Evolutionary conservation across 2,329 filamentous ascomycete genomes (phyloP), one percentile per base, ranked within the genome.

Genomic region (Fusarium pseudoanthophilum): DNA sequence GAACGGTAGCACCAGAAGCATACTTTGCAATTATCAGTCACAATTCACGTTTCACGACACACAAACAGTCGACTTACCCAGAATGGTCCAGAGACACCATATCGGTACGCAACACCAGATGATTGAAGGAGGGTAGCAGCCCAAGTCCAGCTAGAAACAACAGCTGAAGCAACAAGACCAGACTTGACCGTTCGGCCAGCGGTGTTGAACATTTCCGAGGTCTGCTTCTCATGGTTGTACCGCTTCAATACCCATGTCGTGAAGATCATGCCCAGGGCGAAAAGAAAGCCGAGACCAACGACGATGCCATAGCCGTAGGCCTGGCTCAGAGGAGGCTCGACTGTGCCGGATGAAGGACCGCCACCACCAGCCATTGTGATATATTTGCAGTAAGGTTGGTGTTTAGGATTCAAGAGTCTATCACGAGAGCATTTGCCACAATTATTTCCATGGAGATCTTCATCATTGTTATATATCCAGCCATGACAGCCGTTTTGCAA

Each of bases 101-200:
- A 95, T 71, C 90, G 86, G 81, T 97, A 97, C 70, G 93, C 93
- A 24, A 97, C 92, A n/a, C 91, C 89, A 2, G 93, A 92, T 4
- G 90, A 93, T 79, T 96, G 93, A 5, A 96, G 86, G 4, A 95
- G 85, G 0, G 93, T 96, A 28, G 93, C 94, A 1, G 94, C 94
- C 94, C 94, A 97, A 0, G 95, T 97, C 95, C 95, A 97, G 10
- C 92, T 95, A 21, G 92, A 95, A 7, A 97, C 94, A n/a, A 97
- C 95, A 21, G 94, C 95, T 10, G 93, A 93, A 16, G 93, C 93
- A 2, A 97, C 94, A 20, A 97, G 87, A 48, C 95, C 95, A 14
- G 93, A 95, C 80, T 97, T 97, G 74, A 97, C 93, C 3, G 93
- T 95, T 70, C 95, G 88, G 24, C 94, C 94, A 56, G 95, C 95